Percentiles rank a stretch among this genome's conserved stretches.
Evolutionary conservation across 2,329 filamentous ascomycete species (phyloP).

Genomic region (Neofusicoccum kwambonambiense): DNA sequence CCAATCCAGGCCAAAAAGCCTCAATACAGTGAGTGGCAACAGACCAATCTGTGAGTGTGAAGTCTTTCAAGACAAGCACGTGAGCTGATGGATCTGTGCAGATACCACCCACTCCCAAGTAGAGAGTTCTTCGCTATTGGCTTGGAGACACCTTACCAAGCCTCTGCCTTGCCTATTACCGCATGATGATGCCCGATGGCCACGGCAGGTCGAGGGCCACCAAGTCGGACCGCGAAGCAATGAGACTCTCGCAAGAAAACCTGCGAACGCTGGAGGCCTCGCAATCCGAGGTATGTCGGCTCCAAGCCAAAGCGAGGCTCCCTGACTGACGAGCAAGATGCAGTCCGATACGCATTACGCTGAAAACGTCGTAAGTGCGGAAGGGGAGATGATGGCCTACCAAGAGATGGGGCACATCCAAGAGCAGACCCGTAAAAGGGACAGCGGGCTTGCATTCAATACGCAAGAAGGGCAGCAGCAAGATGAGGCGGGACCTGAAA

Average conservation of each 20-base stretch:
- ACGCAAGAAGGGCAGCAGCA: neutral
- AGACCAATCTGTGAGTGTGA: neutral
- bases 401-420: slow-evolving; percentile 2
- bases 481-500: neutral
- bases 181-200: neutral
- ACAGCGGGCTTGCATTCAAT: slow-evolving; percentile 4
- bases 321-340: neutral
- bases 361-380: slow-evolving; percentile 7
- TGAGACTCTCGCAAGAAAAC: slow-evolving; percentile 9
- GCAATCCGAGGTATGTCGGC: neutral
- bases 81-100: too few relatives aligned
- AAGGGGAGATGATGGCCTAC: slow-evolving; percentile 7
- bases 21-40: too few relatives aligned
- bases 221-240: neutral
- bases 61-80: too few relatives aligned
- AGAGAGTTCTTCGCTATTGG: too few relatives aligned
- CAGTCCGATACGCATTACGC: slow-evolving; percentile 16
- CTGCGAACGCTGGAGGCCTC: neutral
- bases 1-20: too few relatives aligned
- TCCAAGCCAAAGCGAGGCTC: neutral
- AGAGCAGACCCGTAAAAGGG: slow-evolving; percentile 2
- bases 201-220: neutral
- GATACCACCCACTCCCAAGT: too few relatives aligned
- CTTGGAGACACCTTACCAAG: too few relatives aligned
- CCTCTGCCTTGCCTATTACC: neutral